These are phyloP conservation scores for Arctostaphylos glauca DNA, from an alignment of 148 eudicot species.

Conservation along the genomic window DNA sequence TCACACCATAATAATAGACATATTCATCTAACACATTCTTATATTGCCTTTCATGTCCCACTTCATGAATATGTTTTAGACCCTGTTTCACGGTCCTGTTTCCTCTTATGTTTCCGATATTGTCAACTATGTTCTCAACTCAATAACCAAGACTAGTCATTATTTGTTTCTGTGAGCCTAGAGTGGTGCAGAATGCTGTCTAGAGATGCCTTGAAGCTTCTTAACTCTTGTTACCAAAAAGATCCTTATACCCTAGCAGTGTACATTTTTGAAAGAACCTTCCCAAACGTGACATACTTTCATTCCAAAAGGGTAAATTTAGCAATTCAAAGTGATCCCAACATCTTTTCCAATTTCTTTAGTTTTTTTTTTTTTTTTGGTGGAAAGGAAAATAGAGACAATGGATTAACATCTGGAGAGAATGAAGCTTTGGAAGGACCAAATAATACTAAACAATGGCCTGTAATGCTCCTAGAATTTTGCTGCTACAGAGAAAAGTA, in stretches of 20 bases:
- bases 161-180: not conserved
- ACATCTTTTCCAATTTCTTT: not conserved
- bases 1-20: no score
- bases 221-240: not conserved
- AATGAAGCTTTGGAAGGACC: not conserved
- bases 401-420: not conserved
- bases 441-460: not conserved
- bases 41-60: not conserved
- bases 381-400: not conserved
- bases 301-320: not conserved
- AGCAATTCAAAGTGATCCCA: not conserved
- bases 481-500: not conserved
- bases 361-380: not conserved
- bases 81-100: not conserved
- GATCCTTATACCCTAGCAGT: not conserved
- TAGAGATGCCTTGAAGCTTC: not conserved
- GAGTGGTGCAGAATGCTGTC: not conserved
- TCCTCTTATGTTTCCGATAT: not conserved
- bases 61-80: not conserved
- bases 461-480: not conserved
- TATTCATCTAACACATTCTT: not conserved
- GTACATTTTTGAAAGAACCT: not conserved
- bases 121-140: not conserved
- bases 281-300: not conserved
- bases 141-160: not conserved